Conservation (phyloP, 2,329 filamentous ascomycete genomes). For the Acephala macrosclerotiorum region DNA sequence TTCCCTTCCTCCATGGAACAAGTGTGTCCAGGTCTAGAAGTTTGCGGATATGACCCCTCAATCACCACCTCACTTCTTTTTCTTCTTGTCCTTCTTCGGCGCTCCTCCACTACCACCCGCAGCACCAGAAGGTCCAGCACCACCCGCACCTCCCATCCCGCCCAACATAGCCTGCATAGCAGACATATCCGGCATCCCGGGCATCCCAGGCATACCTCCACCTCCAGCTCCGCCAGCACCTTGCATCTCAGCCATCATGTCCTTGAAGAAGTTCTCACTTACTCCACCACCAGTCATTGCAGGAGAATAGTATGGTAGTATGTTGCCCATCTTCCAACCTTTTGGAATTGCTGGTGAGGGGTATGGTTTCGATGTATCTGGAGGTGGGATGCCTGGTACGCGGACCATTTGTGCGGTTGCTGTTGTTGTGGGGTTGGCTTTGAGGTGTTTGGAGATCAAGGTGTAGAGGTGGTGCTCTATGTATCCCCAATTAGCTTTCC, state of each 20-base stretch:
- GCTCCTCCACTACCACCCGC: conserved; percentile 41
- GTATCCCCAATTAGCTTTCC: neutral
- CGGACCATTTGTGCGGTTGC: conserved; percentile 73
- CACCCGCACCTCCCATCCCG: conserved; percentile 39
- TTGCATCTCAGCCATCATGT: conserved; percentile 95
- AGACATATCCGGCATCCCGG: conserved; percentile 49
- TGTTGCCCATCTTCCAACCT: conserved; percentile 88
- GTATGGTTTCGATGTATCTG: conserved; percentile 70
- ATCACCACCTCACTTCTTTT: conserved; percentile 32
- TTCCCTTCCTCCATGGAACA: neutral
- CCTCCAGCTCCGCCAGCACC: conserved; percentile 34
- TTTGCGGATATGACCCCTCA: neutral
- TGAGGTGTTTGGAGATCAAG: conserved; percentile 79
- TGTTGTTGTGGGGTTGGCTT: conserved; percentile 78
- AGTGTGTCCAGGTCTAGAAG: neutral
- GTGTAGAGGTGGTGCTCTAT: conserved; percentile 87
- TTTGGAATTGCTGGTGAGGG: conserved; percentile 78
- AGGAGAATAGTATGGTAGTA: conserved; percentile 86
- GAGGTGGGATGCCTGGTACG: conserved; percentile 73
- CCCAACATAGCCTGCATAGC: conserved; percentile 61
- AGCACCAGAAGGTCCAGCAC: conserved; percentile 32
- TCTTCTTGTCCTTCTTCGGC: conserved; percentile 51
- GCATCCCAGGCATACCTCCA: conserved; percentile 46
- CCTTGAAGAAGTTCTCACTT: conserved; percentile 91
- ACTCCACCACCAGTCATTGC: conserved; percentile 93